Conservation (phyloP, 2,329 filamentous ascomycete genomes). For the Claviceps sp. region DNA sequence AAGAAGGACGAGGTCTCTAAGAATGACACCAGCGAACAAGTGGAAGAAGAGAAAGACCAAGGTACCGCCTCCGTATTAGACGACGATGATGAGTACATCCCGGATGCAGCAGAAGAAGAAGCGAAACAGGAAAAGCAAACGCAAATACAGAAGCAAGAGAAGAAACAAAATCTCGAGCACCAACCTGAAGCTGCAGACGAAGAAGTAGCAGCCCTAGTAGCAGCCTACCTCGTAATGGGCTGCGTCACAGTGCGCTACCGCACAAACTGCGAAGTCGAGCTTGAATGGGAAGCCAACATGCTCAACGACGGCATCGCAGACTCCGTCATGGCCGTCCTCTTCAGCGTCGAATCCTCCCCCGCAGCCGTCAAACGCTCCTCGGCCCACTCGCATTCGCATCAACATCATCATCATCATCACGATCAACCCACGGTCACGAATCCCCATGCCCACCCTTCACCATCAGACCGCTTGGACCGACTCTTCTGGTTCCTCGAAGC, state of each 20-base stretch:
- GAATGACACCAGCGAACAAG: conserved; percentile 23
- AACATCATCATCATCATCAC: not conserved
- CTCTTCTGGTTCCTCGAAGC: conserved; percentile 94
- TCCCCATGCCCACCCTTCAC: conserved; percentile 57
- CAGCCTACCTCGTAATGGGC: conserved; percentile 70
- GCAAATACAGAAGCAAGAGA: not conserved
- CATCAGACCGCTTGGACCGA: conserved; percentile 67
- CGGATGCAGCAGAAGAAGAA: conserved; percentile 9
- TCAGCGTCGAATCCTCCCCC: conserved; percentile 85
- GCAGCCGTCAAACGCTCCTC: conserved; percentile 70
- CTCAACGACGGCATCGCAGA: conserved; percentile 98
- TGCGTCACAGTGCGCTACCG: conserved; percentile 73
- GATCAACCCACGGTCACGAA: conserved; percentile 38
- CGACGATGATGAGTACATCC: conserved; percentile 15
- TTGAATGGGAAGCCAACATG: conserved; percentile 97
- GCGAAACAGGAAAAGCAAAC: not conserved
- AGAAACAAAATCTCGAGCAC: conserved; percentile 7
- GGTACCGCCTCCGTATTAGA: not conserved
- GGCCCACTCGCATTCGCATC: conserved; percentile 17
- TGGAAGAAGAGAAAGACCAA: conserved; percentile 15
- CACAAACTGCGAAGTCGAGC: conserved; percentile 65
- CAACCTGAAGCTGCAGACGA: conserved; percentile 48
- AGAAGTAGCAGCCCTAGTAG: conserved; percentile 41
- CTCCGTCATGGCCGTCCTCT: conserved; percentile 82
- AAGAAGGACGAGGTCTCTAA: conserved; percentile 15